Evolutionary conservation across 305 asterid species (phyloP).

Genomic region (Lippia alba): DNA sequence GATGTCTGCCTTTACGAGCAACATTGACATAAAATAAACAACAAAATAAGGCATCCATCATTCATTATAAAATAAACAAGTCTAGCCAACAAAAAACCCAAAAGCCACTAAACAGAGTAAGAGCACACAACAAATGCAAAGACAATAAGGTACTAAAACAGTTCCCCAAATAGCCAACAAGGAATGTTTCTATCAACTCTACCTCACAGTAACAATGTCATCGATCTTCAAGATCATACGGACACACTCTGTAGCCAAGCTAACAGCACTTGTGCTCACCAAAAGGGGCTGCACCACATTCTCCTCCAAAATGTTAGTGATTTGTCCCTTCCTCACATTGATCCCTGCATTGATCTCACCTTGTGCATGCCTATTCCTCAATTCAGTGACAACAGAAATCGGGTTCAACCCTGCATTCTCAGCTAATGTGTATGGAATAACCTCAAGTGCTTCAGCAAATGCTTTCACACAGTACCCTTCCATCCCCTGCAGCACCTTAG

Average conservation of each 20-base stretch:
- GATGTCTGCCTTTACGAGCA: background rate
- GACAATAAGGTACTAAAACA: constrained; percentile 32
- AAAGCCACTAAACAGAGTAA: constrained; percentile 34
- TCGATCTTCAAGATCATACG: constrained; percentile 98
- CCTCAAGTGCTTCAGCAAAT: constrained; percentile 98
- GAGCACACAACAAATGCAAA: constrained; percentile 36
- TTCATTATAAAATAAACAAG: constrained; percentile 29
- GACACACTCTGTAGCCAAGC: constrained; percentile 93
- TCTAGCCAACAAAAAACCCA: constrained; percentile 30
- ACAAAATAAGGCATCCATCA: constrained; percentile 18
- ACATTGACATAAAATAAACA: constrained; percentile 18
- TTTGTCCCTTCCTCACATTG: constrained; percentile 98
- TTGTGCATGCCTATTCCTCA: constrained; percentile 97
- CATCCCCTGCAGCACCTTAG: constrained; percentile 94
- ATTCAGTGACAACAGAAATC: constrained; percentile 86
- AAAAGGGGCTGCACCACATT: constrained; percentile 96
- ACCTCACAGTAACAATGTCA: constrained; percentile 96
- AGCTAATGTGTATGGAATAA: constrained; percentile 93
- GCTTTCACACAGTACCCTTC: constrained; percentile 92
- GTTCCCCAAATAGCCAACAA: constrained; percentile 33
- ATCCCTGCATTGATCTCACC: constrained; percentile 94
- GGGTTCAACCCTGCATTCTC: constrained; percentile 98
- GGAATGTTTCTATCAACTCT: constrained; percentile 39
- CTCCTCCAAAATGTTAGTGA: constrained; percentile 95
- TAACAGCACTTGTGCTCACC: constrained; percentile 94